Conservation (phyloP, 805 yeast genomes). For the Metschnikowia noctiluminum region DNA sequence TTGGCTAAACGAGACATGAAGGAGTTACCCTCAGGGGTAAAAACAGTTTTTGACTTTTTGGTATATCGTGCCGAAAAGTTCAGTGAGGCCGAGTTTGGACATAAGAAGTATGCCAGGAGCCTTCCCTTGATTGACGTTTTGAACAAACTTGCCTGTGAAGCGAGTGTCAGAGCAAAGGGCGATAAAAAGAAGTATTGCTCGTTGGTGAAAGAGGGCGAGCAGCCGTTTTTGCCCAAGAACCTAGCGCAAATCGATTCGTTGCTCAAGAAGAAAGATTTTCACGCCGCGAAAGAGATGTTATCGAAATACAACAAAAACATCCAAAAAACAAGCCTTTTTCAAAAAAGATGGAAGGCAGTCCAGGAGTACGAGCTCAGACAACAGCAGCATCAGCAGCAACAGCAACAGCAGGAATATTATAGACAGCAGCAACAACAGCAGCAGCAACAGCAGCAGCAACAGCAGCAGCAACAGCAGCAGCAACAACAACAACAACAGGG, state of each 20-base stretch:
- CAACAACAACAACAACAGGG: constrained; percentile 40
- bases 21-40: constrained; percentile 26
- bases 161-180: constrained; percentile 27
- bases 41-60: constrained; percentile 44
- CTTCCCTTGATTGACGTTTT: constrained; percentile 31
- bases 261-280: constrained; percentile 29
- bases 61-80: constrained; percentile 33
- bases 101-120: constrained; percentile 12
- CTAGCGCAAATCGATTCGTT: constrained; percentile 34
- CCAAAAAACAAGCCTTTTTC: constrained; percentile 39
- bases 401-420: constrained; percentile 21
- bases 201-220: constrained; percentile 15
- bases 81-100: constrained; percentile 17
- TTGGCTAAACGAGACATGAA: constrained; percentile 27
- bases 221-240: constrained; percentile 39
- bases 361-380: constrained; percentile 27
- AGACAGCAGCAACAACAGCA: constrained; percentile 35
- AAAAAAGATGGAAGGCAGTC: constrained; percentile 30
- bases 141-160: constrained; percentile 39
- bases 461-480: constrained; percentile 39
- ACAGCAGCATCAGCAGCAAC: constrained; percentile 25
- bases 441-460: constrained; percentile 39
- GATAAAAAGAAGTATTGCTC: constrained; percentile 26
- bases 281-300: constrained; percentile 39
- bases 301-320: constrained; percentile 32